Base-by-base conservation (phyloP, 495 filamentous ascomycete species). In the Aspergillus homomorphus region DNA sequence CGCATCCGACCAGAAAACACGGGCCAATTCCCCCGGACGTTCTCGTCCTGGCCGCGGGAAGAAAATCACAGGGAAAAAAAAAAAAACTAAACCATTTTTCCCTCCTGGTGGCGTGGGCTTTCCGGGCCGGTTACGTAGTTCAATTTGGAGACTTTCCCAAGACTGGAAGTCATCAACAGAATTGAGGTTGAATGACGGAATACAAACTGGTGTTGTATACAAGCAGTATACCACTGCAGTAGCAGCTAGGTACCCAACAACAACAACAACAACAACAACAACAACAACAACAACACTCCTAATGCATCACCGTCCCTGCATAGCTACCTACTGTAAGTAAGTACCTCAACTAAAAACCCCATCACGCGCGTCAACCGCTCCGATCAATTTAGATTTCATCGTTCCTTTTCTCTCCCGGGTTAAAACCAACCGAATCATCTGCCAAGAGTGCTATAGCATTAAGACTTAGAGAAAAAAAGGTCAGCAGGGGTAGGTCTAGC, bases 1-100 rank as follows among this genome's bases (percentile, higher is more conserved):
- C 64, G 61, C 64, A 67, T 66, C 61, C 64, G 64, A 54, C 59
- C 57, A 61, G 61, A 46, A 61, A 61, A 66, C 64, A 57, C 64
- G 64, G 64, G 62, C 57, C 56, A 38, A 14, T 64, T 58, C 59
- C 62, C 64, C 64, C 59, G 46, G 60, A 60, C 45, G 46, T 50
- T 51, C 48, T 51, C 46, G 46, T 22, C 20, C 26, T 28, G 26
- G 26, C 26, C n/a, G n/a, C n/a, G n/a, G n/a, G n/a, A n/a, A n/a
- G n/a, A n/a, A n/a, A n/a, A n/a, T n/a, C n/a, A n/a, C n/a, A n/a
- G n/a, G n/a, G n/a, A n/a, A n/a, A n/a, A n/a, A n/a, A n/a, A n/a
- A n/a, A n/a, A n/a, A n/a, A n/a, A n/a, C n/a, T n/a, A n/a, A 9
- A 28, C 26, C 26, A 4, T 28, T 28, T 28, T 28, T 3, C 26